Percentiles rank a stretch among this genome's conserved stretches.
Conservation (phyloP, 2,329 filamentous ascomycete genomes). For the Rutstroemia sydowiana region DNA sequence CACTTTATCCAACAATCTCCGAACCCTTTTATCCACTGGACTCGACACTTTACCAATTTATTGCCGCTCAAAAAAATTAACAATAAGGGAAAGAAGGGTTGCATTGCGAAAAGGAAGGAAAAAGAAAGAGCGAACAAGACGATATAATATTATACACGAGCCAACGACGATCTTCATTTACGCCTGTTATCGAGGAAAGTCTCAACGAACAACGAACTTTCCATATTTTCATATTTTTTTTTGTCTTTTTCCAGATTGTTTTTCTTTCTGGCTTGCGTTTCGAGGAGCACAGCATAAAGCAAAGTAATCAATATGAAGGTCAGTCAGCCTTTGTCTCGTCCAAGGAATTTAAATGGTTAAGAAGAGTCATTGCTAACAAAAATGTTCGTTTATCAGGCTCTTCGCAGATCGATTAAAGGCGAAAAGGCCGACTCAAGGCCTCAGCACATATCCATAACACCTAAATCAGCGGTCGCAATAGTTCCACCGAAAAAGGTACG, state of each 20-base stretch:
- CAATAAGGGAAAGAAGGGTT: background rate
- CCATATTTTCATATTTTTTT: too few species aligned
- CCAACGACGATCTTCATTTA: slow-evolving; percentile 2
- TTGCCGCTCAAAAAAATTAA: background rate
- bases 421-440: slow-evolving; percentile 53
- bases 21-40: background rate
- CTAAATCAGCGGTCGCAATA: slow-evolving; percentile 64
- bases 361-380: slow-evolving; percentile 18
- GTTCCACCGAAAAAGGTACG: slow-evolving; percentile 65
- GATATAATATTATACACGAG: background rate
- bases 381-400: slow-evolving; percentile 37
- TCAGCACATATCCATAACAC: slow-evolving; percentile 58
- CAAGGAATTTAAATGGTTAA: background rate
- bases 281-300: slow-evolving; percentile 14
- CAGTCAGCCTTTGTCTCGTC: slow-evolving; percentile 4
- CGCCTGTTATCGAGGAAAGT: background rate
- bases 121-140: slow-evolving; percentile 3
- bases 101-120: slow-evolving; percentile 2
- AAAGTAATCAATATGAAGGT: slow-evolving; percentile 27
- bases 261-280: slow-evolving; percentile 12
- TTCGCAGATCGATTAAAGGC: slow-evolving; percentile 64
- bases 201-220: background rate
- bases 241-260: slow-evolving; percentile 11
- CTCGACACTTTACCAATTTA: slow-evolving; percentile 2
- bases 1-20: slow-evolving; percentile 1